Base-by-base conservation (phyloP, 169 alveolate genomes). In the Plasmodium falciparum region DNA sequence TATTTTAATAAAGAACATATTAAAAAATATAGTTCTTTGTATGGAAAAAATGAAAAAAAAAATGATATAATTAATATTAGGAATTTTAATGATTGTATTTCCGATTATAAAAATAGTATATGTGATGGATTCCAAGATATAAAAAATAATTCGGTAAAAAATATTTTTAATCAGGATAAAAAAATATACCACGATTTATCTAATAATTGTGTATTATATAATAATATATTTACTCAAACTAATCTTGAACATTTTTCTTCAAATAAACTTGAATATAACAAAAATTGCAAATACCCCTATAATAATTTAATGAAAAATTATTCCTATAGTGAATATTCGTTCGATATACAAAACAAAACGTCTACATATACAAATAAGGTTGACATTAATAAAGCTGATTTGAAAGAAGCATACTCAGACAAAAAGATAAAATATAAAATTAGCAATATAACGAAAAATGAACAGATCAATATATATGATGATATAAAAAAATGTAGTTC, bases 221-320 rank as follows among this genome's bases (percentile, higher is more conserved):
- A 74, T 29, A 62, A 61, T 17, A 13, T 4, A 9, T n/a, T 58
- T 11, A 74, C 50, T 74, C 65, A 74, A 11, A 33, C 59, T 22
- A 54, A 74, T 43, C 11, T 15, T 61, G 13, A 17, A 8, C 47
- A 59, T 61, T 74, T 74, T 52, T 74, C 73, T 29, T 74, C 88
- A 4, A 74, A 74, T 43, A 74, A 74, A 74, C 39, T 74, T 59
- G 88, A 74, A n/a, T 74, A 74, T 39, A 74, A 59, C 47, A 74
- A 45, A 8, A 15, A 26, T 39, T 20, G 29, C 1, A 45, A 39
- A 29, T 62, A 3, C 20, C 20, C 11, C 7, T 13, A 54, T 11
- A 74, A 12, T 15, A 5, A 15, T 50, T 47, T 26, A 52, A 26
- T 39, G 9, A 39, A 24, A 8, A 65, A 61, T 17, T 52, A 61